These are phyloP conservation scores for Lodderomyces parapsilosis DNA, from an alignment of 1,139 yeast genomes.

Conservation along the genomic window DNA sequence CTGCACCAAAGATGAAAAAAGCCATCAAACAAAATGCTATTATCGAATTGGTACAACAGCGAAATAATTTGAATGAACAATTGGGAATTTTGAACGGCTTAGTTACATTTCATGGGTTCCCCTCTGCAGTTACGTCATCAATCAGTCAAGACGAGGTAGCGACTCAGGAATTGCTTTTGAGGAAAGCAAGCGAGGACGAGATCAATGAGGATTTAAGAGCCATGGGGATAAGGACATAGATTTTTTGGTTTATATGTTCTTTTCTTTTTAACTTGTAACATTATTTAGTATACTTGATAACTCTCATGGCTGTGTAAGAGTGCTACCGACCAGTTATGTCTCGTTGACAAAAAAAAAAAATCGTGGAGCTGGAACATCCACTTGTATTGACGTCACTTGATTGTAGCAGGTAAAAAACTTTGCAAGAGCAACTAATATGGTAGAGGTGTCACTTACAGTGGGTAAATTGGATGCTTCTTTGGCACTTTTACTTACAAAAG, in stretches of 20 bases:
- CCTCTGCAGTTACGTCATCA: slow-evolving; percentile 56
- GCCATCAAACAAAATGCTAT: slow-evolving; percentile 37
- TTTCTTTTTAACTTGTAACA: not conserved
- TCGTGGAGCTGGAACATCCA: too few relatives aligned
- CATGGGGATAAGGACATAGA: slow-evolving; percentile 40
- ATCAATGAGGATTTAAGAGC: slow-evolving; percentile 56
- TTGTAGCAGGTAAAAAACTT: not conserved
- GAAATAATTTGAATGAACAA: slow-evolving; percentile 55
- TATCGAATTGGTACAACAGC: slow-evolving; percentile 50
- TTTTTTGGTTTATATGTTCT: too few relatives aligned
- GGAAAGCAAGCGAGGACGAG: slow-evolving; percentile 60
- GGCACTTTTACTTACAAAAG: slow-evolving; percentile 85
- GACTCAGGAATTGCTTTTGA: slow-evolving; percentile 38
- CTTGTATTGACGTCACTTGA: not conserved
- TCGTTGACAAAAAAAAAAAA: not conserved
- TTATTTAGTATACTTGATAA: not conserved
- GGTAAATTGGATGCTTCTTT: slow-evolving; percentile 95
- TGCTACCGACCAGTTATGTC: too few relatives aligned
- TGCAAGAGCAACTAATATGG: slow-evolving; percentile 48
- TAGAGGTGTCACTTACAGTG: slow-evolving; percentile 87
- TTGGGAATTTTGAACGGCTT: slow-evolving; percentile 58
- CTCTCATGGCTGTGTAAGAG: too few relatives aligned
- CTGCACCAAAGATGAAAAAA: slow-evolving; percentile 31
- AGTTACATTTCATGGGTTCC: slow-evolving; percentile 59
- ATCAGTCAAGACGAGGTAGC: slow-evolving; percentile 31